Percentiles rank a stretch among this genome's conserved stretches.
Conservation (phyloP, 306 rosid genomes). For the Hippophae gyantsensis region DNA sequence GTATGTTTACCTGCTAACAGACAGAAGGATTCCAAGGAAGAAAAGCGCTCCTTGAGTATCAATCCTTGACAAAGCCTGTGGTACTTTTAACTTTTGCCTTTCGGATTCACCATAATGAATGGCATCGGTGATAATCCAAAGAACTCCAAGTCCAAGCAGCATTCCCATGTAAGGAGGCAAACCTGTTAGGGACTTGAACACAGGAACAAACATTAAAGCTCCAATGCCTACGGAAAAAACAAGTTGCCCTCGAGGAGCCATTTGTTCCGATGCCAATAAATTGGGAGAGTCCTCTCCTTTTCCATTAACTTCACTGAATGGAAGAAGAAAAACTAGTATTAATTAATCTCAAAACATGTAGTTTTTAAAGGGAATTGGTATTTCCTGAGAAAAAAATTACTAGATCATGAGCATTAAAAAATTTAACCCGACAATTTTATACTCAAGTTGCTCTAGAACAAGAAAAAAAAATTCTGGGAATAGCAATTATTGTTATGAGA, state of each 20-base stretch:
- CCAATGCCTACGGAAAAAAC: conserved; percentile 84
- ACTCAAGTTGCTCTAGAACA: too few species aligned
- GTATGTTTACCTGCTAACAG: conserved; percentile 65
- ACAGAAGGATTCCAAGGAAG: conserved; percentile 90
- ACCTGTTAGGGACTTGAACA: conserved; percentile 83
- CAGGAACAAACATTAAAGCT: conserved; percentile 79
- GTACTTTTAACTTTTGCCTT: conserved; percentile 83
- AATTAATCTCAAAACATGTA: conserved; percentile 4
- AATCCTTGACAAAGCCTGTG: conserved; percentile 87
- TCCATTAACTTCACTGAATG: conserved; percentile 70
- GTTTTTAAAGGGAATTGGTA: too few species aligned
- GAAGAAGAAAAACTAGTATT: conserved; percentile 19
- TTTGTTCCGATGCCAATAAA: conserved; percentile 73
- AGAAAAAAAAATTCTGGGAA: too few species aligned
- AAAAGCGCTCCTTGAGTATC: conserved; percentile 91
- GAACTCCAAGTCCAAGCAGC: conserved; percentile 86
- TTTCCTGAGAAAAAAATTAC: too few species aligned
- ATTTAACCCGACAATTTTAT: too few species aligned
- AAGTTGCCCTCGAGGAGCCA: conserved; percentile 92
- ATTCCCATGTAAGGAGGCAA: conserved; percentile 95
- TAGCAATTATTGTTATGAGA: too few species aligned
- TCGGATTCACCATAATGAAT: conserved; percentile 93
- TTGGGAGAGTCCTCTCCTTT: conserved; percentile 42
- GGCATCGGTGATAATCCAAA: conserved; percentile 97
- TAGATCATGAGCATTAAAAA: too few species aligned